phyloP scores from a whole-genome alignment of 2,329 filamentous ascomycete genomes.

The Venturia effusa region DNA sequence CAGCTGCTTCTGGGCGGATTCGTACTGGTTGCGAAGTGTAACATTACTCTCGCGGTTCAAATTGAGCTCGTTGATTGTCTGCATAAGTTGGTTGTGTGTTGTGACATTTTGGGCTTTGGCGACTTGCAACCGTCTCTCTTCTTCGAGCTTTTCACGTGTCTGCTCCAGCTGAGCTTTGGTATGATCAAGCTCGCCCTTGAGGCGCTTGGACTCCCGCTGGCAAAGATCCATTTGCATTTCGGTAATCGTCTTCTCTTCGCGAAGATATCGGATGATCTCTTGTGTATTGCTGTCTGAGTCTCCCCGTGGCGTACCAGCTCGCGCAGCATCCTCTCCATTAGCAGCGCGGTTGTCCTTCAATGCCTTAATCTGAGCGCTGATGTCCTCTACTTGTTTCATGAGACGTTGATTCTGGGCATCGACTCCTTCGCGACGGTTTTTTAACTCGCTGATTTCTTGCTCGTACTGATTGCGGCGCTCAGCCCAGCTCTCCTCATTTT shows the following conservation, averaged over 20 bases:
- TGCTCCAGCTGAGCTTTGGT: constrained; percentile 82
- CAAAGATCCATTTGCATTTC: constrained; percentile 94
- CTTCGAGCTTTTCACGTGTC: constrained; percentile 74
- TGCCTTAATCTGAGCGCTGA: constrained; percentile 66
- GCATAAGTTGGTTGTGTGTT: constrained; percentile 82
- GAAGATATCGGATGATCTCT: constrained; percentile 82
- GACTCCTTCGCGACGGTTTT: constrained; percentile 69
- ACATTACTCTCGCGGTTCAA: constrained; percentile 91
- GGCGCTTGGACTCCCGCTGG: constrained; percentile 72
- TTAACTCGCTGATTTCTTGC: constrained; percentile 69
- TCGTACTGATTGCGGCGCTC: constrained; percentile 73
- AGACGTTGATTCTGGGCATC: constrained; percentile 84
- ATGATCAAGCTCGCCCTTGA: constrained; percentile 85
- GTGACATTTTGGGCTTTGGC: constrained; percentile 63
- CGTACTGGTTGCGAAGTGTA: constrained; percentile 77
- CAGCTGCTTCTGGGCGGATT: constrained; percentile 66
- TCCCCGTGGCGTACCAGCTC: constrained; percentile 24
- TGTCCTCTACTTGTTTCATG: constrained; percentile 76
- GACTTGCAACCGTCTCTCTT: constrained; percentile 68
- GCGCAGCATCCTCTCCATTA: constrained; percentile 30
- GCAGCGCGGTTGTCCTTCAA: constrained; percentile 65
- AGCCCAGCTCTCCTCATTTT: constrained; percentile 80
- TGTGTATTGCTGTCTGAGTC: constrained; percentile 62
- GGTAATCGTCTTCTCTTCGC: constrained; percentile 93
- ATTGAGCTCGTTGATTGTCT: constrained; percentile 91